Evolutionary conservation across 805 yeast species (phyloP).

Genomic region (Blastobotrys americana): DNA sequence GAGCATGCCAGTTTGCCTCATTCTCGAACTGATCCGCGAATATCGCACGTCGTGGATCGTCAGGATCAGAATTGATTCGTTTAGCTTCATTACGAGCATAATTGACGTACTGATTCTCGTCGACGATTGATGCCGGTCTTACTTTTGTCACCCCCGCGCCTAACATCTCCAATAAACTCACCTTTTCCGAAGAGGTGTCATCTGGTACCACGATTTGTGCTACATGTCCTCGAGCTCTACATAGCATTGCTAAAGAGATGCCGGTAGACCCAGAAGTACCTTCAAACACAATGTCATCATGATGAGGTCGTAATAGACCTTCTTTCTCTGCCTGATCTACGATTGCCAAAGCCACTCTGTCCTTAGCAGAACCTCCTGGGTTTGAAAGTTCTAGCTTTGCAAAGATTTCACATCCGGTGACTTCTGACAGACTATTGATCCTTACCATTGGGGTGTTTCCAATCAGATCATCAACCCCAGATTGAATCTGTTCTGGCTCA

Average conservation of each 20-base stretch:
- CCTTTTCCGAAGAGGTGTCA: constrained; percentile 81
- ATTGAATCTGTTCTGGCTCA: too few relatives aligned
- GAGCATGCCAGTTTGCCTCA: constrained; percentile 81
- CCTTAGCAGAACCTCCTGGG: constrained; percentile 96
- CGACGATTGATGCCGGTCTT: constrained; percentile 91
- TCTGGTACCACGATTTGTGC: constrained; percentile 94
- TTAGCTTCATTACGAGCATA: constrained; percentile 66
- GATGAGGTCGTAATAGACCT: constrained; percentile 51
- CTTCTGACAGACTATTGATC: constrained; percentile 58
- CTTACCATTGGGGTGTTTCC: constrained; percentile 86
- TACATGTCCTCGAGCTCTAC: constrained; percentile 78
- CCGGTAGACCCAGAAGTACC: constrained; percentile 98
- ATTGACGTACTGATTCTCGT: constrained; percentile 87
- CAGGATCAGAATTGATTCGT: constrained; percentile 34
- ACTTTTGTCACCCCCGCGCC: constrained; percentile 85
- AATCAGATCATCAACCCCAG: constrained; percentile 69
- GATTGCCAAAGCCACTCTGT: constrained; percentile 83
- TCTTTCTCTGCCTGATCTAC: constrained; percentile 56
- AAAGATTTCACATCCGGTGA: constrained; percentile 74
- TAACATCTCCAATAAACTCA: constrained; percentile 58
- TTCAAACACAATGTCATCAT: constrained; percentile 75
- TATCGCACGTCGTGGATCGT: constrained; percentile 47
- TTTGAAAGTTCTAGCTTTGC: constrained; percentile 82
- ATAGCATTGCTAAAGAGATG: constrained; percentile 84
- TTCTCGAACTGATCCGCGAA: constrained; percentile 97